Conservation (phyloP, 805 yeast genomes). For the Pichia pseudocactophila region DNA sequence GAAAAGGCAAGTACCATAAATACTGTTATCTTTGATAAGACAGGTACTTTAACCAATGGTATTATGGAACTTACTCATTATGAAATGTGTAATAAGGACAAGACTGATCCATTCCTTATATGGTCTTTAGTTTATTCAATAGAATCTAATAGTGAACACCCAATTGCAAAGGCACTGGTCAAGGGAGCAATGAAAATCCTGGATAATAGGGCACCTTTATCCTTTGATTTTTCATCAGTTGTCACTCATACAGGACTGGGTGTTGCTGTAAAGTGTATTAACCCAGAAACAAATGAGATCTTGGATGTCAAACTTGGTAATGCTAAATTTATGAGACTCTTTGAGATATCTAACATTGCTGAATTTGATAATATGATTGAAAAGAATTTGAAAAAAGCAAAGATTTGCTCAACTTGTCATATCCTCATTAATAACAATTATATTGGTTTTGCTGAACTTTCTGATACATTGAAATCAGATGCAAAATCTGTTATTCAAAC, state of each 20-base stretch:
- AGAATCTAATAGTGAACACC: conserved; percentile 78
- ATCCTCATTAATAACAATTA: conserved; percentile 48
- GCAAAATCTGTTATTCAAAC: conserved; percentile 51
- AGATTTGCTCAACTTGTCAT: conserved; percentile 22
- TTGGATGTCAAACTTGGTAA: conserved; percentile 46
- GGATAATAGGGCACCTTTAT: background rate
- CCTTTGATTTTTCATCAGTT: conserved; percentile 27
- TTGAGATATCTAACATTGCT: conserved; percentile 14
- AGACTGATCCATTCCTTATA: conserved; percentile 19
- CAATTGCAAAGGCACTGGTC: conserved; percentile 68
- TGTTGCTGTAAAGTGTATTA: conserved; percentile 23
- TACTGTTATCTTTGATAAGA: conserved; percentile 80
- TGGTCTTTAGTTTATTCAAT: conserved; percentile 51
- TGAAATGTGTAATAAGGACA: conserved; percentile 13
- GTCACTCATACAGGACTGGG: conserved; percentile 38
- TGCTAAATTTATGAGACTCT: conserved; percentile 29
- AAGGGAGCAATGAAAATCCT: conserved; percentile 20
- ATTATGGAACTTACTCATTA: conserved; percentile 42
- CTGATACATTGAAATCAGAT: conserved; percentile 61
- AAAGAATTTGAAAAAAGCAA: conserved; percentile 5
- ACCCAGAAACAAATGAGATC: conserved; percentile 16
- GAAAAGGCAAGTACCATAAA: conserved; percentile 62
- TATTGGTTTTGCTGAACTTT: conserved; percentile 57
- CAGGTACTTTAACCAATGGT: conserved; percentile 92
- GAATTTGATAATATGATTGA: conserved; percentile 13